Conservation (phyloP, 495 filamentous ascomycete genomes). For the Platismatia glauca region DNA sequence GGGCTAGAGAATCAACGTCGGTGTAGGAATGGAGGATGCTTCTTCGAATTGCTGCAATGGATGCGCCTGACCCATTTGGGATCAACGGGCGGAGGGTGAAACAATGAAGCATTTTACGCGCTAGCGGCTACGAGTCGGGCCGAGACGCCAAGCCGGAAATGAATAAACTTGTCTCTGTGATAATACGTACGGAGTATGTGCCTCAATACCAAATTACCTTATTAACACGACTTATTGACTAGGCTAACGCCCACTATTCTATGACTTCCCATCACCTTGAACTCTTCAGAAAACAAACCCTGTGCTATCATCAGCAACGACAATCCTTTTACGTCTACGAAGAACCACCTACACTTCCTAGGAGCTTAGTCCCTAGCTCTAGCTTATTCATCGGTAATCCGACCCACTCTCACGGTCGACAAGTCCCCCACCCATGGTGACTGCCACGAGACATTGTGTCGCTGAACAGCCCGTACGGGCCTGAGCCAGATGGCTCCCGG, state of each 20-base stretch:
- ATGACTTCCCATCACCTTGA: background rate
- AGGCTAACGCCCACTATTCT: background rate
- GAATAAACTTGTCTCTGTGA: too few species aligned
- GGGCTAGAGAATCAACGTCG: background rate
- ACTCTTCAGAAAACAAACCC: too few species aligned
- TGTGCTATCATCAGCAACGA: background rate
- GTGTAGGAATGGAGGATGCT: too few species aligned
- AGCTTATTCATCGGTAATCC: background rate
- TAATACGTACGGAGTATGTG: too few species aligned
- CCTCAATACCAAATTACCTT: background rate
- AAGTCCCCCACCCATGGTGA: constrained; percentile 1
- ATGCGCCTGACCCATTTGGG: background rate
- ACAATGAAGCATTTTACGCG: background rate
- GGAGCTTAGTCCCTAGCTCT: background rate
- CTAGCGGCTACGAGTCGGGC: background rate
- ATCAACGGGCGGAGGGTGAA: background rate
- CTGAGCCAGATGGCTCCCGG: constrained; percentile 39
- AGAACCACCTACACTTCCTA: background rate
- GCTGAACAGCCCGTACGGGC: constrained; percentile 6
- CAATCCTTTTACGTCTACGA: background rate
- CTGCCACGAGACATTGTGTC: background rate
- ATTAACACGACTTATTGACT: background rate
- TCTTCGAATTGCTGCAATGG: background rate
- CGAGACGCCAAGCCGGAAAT: background rate
- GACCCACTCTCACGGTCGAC: constrained; percentile 1